A percentile compares a stretch with the other conserved stretches of the same genome.
phyloP scores from a whole-genome alignment of 1,284 basidiomycete species.

The Sporisorium reilianum region DNA sequence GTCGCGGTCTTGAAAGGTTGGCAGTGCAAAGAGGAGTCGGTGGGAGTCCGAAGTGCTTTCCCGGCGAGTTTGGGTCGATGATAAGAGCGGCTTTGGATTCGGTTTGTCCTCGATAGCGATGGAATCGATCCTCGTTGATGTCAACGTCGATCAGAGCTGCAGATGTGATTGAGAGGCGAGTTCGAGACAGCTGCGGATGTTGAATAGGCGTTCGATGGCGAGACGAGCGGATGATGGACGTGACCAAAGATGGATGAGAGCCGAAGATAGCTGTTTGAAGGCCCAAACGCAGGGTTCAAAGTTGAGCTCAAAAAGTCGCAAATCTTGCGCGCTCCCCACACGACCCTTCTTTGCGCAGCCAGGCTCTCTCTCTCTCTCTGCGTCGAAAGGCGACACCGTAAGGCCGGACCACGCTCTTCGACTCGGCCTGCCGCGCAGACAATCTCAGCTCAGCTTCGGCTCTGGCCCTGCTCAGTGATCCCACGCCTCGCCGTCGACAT shows the following conservation, averaged over 20 bases:
- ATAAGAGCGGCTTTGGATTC: neutral
- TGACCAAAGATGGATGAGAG: neutral
- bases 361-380: neutral
- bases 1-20: neutral
- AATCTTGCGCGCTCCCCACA: constrained; percentile 27
- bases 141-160: neutral
- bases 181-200: neutral
- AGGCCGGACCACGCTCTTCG: neutral
- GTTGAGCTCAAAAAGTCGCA: constrained; percentile 1
- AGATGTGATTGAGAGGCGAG: too few relatives aligned
- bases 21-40: neutral
- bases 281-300: constrained; percentile 43
- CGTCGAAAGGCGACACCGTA: neutral
- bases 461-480: neutral
- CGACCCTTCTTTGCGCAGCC: constrained; percentile 9
- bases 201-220: neutral
- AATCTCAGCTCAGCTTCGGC: neutral
- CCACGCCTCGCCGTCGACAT: neutral
- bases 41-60: neutral
- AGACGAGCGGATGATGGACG: neutral
- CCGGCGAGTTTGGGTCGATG: neutral
- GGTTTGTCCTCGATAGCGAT: neutral
- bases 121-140: neutral
- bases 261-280: neutral
- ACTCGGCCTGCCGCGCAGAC: neutral